Evolutionary conservation across 768 basidiomycete genomes (phyloP), one percentile per base, ranked within the genome.

Genomic region (Amanita molliuscula): DNA sequence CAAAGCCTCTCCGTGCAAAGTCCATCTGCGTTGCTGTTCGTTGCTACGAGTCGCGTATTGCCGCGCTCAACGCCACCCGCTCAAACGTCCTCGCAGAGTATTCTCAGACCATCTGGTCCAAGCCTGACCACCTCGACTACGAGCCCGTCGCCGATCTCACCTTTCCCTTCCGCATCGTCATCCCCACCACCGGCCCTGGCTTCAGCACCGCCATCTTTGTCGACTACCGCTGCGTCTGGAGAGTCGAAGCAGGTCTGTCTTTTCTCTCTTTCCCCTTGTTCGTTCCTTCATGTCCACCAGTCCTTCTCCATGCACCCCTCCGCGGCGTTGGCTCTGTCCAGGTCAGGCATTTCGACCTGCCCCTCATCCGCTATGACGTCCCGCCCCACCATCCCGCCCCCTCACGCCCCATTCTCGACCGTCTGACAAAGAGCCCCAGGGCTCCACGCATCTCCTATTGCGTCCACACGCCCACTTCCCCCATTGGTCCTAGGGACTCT

Each of bases 171-270:
- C 78, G 78, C 44, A 72, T 92, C 58, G 72, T 75, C 41, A 53
- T 92, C 23, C 89, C 89, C 23, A 61, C 75, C 50, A 71, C 74
- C 54, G 73, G 77, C 45, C 65, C 73, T 13, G 84, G 84, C 35
- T 82, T 79, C 58, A 84, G 82, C 62, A 81, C 82, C 43, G 76
- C 82, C 11, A 72, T 79, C 53, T 88, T 81, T 58, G 84, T 84
- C 56, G 84, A 82, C 57, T 92, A 88, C 63, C 75, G 82, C 38
- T 80, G 85, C 60, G 77, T 77, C 60, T 92, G 89, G 89, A 74
- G 87, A 47, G 71, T 92, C 50, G 89, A 92, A 69, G 88, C 88
- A 54, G 75, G 88, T 81, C 55, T 55, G 81, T 72, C 11, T 41
- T 50, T 38, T 29, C 49, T 52, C 56, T 48, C 46, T 43, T 33